Conservation (phyloP, 164 flowering plant species). For the Vitis rotundifolia region DNA sequence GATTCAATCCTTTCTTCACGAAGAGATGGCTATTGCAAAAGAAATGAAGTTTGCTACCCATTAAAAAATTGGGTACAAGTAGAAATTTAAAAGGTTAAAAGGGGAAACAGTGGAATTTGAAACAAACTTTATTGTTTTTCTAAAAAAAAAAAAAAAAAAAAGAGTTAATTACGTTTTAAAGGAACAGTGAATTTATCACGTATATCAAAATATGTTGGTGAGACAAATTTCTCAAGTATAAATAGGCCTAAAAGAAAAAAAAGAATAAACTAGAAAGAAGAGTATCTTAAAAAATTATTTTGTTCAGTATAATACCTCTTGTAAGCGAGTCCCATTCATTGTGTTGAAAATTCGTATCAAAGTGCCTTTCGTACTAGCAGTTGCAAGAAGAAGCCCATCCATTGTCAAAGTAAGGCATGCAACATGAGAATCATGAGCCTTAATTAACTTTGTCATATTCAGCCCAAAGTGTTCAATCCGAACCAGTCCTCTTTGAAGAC, state of each 20-base stretch:
- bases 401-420: slow-evolving; percentile 46
- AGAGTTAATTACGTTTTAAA: too few species aligned
- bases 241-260: neutral
- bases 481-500: slow-evolving; percentile 45
- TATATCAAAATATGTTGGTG: too few species aligned
- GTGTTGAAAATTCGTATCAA: slow-evolving; percentile 55
- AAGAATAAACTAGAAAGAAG: neutral
- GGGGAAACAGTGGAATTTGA: too few species aligned
- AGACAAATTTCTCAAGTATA: too few species aligned
- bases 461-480: slow-evolving; percentile 48
- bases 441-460: slow-evolving; percentile 37
- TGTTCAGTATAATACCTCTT: slow-evolving; percentile 39
- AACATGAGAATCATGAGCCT: slow-evolving; percentile 48
- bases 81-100: too few species aligned
- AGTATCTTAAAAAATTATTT: neutral
- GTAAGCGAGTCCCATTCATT: slow-evolving; percentile 51
- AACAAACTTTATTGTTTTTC: too few species aligned
- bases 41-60: too few species aligned
- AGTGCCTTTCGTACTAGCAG: slow-evolving; percentile 58
- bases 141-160: too few species aligned
- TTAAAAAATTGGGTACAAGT: too few species aligned
- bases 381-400: slow-evolving; percentile 57
- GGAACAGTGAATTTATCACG: too few species aligned
- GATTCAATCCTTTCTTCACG: too few species aligned
- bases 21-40: too few species aligned